Evolutionary conservation across 441 rosid species (phyloP), one percentile per base, ranked within the genome.

Genomic region (Brassica balearica): DNA sequence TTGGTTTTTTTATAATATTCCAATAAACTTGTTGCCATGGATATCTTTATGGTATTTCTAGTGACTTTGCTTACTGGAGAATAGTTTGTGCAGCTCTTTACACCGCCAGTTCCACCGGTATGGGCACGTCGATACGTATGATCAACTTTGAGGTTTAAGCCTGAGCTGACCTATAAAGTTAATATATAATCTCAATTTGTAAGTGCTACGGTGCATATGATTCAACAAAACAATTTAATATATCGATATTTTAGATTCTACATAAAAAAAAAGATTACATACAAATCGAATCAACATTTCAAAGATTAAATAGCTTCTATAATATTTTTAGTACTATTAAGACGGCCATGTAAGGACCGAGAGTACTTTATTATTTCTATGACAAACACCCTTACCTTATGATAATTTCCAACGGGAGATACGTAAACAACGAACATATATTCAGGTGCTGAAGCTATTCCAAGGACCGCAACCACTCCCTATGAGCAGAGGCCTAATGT

Each of bases 91-190:
- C 90, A 85, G 38, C 88, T 76, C 82, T 90, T 90, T 34, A 90
- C 77, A 17, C 88, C 87, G 29, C 95, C 92, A 5, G 91, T 81
- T 73, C 95, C 95, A 77, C 95, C 95, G 15, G 76, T 68, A 61
- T 85, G 74, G 29, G 92, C 85, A 6, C 94, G 84, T 69, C 78
- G 77, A 58, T 68, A 36, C 23, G 77, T 66, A 5, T 85, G 80
- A 61, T 87, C 88, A 23, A 59, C 75, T 53, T 77, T 63, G 55
- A 89, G 69, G 74, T 82, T 84, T 76, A 62, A 62, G 41, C 75
- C 79, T 69, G 82, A 74, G 36, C 61, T 74, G 12, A 10, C 75
- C 79, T 79, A n/a, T 15, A 27, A 63, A 7, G 27, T 55, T 70
- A 69, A 32, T 53, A 19, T 19, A 19, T 19, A 2, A 2, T 67